These are phyloP conservation scores for Phyllosticta capitalensis DNA, from an alignment of 2,329 filamentous ascomycete genomes.

Conservation along the genomic window DNA sequence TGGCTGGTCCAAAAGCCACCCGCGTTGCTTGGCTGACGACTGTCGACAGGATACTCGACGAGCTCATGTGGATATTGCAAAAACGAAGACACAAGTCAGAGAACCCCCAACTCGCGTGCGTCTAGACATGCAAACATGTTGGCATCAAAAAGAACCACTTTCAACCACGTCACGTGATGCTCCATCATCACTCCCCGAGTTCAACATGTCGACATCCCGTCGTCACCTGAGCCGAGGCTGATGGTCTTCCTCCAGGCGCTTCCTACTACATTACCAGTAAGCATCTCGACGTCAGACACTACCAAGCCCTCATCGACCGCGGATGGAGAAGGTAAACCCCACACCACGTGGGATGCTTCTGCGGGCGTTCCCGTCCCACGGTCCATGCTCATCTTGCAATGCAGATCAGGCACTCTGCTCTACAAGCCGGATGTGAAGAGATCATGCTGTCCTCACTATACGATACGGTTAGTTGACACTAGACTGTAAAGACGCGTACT, in stretches of 20 bases:
- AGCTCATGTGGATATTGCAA: conserved; percentile 45
- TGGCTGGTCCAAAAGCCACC: conserved; percentile 23
- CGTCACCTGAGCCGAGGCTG: not conserved
- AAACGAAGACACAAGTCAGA: conserved; percentile 35
- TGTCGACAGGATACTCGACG: conserved; percentile 35
- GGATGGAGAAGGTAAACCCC: conserved; percentile 63
- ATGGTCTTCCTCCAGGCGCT: conserved; percentile 44
- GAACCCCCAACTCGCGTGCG: conserved; percentile 41
- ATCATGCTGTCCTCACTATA: conserved; percentile 90
- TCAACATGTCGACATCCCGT: too few relatives aligned
- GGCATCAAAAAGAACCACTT: too few relatives aligned
- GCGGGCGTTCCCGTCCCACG: not conserved
- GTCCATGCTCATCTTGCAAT: conserved; percentile 1
- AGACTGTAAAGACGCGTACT: not conserved
- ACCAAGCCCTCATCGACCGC: conserved; percentile 62
- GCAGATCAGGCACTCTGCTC: conserved; percentile 49
- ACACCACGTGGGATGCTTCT: conserved; percentile 4
- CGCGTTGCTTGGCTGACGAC: conserved; percentile 1
- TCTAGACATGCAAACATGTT: conserved; percentile 17
- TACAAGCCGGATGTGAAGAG: conserved; percentile 70
- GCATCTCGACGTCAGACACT: conserved; percentile 54
- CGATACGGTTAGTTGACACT: conserved; percentile 44
- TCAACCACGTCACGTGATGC: conserved; percentile 10
- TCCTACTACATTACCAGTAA: conserved; percentile 61
- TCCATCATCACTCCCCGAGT: not conserved